These are phyloP conservation scores for Cutaneotrichosporon cavernicola DNA, from an alignment of 1,284 basidiomycete genomes.

Conservation along the genomic window DNA sequence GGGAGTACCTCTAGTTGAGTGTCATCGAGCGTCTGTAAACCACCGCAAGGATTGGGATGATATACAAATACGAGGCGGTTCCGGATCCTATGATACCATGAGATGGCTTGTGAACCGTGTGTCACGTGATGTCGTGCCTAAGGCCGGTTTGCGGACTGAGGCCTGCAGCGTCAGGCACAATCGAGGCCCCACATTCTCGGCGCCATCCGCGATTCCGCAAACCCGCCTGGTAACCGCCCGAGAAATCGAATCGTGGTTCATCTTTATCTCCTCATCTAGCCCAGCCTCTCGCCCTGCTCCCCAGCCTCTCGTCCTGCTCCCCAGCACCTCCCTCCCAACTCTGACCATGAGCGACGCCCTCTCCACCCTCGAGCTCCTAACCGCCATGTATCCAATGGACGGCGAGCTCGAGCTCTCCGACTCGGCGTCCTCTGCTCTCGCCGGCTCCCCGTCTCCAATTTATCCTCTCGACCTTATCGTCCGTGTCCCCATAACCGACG, in stretches of 20 bases:
- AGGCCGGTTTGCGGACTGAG: too few relatives aligned
- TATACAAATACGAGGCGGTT: too few relatives aligned
- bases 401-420: constrained; percentile 36
- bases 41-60: too few relatives aligned
- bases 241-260: not conserved
- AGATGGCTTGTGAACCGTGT: too few relatives aligned
- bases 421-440: constrained; percentile 21
- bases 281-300: not conserved
- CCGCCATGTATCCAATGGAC: constrained; percentile 46
- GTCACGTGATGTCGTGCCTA: too few relatives aligned
- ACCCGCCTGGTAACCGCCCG: not conserved
- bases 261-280: not conserved
- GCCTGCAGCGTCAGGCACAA: not conserved
- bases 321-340: not conserved
- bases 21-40: too few relatives aligned
- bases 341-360: constrained; percentile 6
- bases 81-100: too few relatives aligned
- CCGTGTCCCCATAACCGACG: constrained; percentile 18
- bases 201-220: constrained; percentile 4
- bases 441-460: not conserved
- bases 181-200: not conserved
- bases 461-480: constrained; percentile 15
- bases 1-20: not conserved
- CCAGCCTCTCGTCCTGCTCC: not conserved
- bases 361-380: constrained; percentile 39